phyloP scores from a whole-genome alignment of 148 eudicot genomes.

The Amaranthus hypochondriacus region DNA sequence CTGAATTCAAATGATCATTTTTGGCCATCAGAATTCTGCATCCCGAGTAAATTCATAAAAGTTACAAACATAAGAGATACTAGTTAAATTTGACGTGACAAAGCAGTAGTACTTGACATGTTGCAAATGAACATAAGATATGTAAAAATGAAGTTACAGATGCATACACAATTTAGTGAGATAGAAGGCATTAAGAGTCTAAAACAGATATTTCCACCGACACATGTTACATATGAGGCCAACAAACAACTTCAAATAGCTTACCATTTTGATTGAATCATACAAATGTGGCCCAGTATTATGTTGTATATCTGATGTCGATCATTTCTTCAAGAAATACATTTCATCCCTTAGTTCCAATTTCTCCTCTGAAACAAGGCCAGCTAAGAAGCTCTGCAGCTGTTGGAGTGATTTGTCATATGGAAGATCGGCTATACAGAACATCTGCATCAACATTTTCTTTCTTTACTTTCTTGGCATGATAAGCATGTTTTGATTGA shows the following conservation, averaged over 20 bases:
- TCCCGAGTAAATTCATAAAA: not conserved
- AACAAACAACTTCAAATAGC: not conserved
- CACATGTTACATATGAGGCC: too few relatives aligned
- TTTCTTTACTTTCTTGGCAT: conserved; percentile 10
- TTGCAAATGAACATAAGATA: not conserved
- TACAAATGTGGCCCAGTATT: not conserved
- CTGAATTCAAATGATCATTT: not conserved
- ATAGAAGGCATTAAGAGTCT: too few relatives aligned
- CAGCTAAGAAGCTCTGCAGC: conserved; percentile 84
- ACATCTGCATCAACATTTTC: conserved; percentile 57
- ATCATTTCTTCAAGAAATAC: conserved; percentile 72
- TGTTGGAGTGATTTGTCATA: conserved; percentile 98
- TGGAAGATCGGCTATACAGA: conserved; percentile 72
- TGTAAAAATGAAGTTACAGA: too few relatives aligned
- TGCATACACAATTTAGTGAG: too few relatives aligned
- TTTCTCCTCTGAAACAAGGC: conserved; percentile 85
- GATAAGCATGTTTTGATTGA: too few relatives aligned
- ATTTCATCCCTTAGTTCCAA: conserved; percentile 81
- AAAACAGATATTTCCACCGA: too few relatives aligned
- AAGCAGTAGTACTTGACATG: too few relatives aligned
- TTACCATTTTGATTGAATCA: not conserved
- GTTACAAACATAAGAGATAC: too few relatives aligned
- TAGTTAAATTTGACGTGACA: too few relatives aligned
- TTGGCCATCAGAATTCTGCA: not conserved
- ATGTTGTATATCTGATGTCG: not conserved